Percentiles rank a stretch among this genome's conserved stretches.
Conservation (phyloP, 2,329 filamentous ascomycete genomes). For the Scedosporium aurantiacum region DNA sequence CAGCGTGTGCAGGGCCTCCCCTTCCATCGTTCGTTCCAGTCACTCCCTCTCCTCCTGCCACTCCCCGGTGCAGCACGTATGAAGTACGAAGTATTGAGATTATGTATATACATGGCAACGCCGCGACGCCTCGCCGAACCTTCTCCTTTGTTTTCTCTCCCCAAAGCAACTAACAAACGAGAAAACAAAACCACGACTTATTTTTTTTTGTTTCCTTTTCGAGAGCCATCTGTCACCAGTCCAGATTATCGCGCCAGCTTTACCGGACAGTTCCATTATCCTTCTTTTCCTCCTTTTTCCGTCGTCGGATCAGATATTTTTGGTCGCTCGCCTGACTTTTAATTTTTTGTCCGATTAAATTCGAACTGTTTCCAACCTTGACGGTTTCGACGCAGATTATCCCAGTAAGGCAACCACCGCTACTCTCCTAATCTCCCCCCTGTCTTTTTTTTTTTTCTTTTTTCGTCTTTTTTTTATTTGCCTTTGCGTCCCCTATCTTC, state of each 20-base stretch:
- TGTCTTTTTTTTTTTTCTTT: not conserved
- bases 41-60: not conserved
- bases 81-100: not conserved
- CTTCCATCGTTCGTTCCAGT: not conserved
- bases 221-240: slow-evolving; percentile 48
- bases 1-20: not conserved
- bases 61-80: not conserved
- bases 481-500: not conserved
- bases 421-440: not conserved
- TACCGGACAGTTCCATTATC: slow-evolving; percentile 23
- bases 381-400: not conserved
- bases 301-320: slow-evolving; percentile 6
- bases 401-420: not conserved
- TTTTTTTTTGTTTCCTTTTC: slow-evolving; percentile 16
- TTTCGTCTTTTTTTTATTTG: not conserved
- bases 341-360: not conserved
- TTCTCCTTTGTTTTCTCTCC: slow-evolving; percentile 2
- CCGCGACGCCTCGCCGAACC: not conserved
- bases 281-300: not conserved
- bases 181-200: slow-evolving; percentile 5
- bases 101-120: slow-evolving; percentile 3
- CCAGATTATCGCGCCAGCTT: slow-evolving; percentile 46
- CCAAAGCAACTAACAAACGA: slow-evolving; percentile 7
- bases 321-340: not conserved
- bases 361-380: not conserved